Evolutionary conservation across 1,139 yeast species (phyloP).

Genomic region (Geotrichum klebahnii): DNA sequence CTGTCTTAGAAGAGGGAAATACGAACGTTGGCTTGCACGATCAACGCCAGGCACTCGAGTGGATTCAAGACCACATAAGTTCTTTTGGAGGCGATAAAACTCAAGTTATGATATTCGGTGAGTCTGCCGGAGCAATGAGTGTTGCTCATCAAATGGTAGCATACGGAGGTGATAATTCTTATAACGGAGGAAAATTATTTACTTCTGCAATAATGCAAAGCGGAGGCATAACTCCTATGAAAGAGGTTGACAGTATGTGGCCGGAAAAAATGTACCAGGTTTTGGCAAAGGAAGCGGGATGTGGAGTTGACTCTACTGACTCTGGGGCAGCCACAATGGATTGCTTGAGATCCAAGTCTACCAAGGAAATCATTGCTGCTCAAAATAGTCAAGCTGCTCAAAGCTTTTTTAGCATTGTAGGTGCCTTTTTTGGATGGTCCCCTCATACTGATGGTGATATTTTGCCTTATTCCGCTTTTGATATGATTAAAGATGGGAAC

Average conservation of each 20-base stretch:
- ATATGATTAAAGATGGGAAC: conserved; percentile 20
- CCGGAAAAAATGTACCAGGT: conserved; percentile 17
- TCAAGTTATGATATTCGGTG: conserved; percentile 39
- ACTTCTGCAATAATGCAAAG: conserved; percentile 33
- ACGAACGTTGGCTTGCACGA: conserved; percentile 39
- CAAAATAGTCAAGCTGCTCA: conserved; percentile 17
- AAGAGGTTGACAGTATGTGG: neutral
- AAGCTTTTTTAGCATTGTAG: conserved; percentile 8
- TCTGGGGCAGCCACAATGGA: conserved; percentile 7
- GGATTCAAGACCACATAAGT: conserved; percentile 38
- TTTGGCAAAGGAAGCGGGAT: conserved; percentile 22
- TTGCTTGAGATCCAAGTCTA: conserved; percentile 23
- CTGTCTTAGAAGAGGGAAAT: conserved; percentile 27
- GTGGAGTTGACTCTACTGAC: conserved; percentile 22
- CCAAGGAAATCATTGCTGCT: conserved; percentile 20
- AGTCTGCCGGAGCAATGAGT: conserved; percentile 40
- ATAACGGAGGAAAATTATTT: conserved; percentile 29
- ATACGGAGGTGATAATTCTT: conserved; percentile 27
- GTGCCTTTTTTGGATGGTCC: conserved; percentile 22
- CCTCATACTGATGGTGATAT: conserved; percentile 28
- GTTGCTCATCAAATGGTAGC: conserved; percentile 34
- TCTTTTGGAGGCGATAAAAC: conserved; percentile 41
- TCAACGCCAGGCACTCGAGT: conserved; percentile 38
- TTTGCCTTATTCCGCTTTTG: conserved; percentile 20
- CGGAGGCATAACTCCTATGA: conserved; percentile 15